phyloP scores from a whole-genome alignment of 345 rosid genomes.

The Salix arbutifolia region DNA sequence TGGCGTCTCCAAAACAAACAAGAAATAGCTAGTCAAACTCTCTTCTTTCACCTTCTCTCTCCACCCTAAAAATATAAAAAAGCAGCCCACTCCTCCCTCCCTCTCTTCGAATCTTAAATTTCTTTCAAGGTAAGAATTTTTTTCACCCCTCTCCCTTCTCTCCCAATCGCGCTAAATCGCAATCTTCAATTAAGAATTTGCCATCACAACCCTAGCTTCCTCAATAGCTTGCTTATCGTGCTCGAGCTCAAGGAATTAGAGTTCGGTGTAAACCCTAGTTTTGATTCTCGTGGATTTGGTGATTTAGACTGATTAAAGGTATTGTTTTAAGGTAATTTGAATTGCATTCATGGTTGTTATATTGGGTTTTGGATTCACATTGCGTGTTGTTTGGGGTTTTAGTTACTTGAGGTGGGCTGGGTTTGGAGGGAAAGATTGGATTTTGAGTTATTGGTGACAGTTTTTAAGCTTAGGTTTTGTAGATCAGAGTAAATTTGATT shows the following conservation, averaged over 20 bases:
- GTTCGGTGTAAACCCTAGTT: conserved; percentile 46
- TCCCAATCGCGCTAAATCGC: background rate
- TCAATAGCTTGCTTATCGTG: conserved; percentile 12
- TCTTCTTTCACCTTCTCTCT: background rate
- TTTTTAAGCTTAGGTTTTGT: conserved; percentile 1
- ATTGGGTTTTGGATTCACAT: background rate
- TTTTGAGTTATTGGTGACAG: conserved; percentile 6
- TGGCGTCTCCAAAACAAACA: conserved; percentile 22
- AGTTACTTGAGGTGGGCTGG: conserved; percentile 2
- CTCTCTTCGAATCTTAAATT: conserved; percentile 26
- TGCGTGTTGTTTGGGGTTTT: conserved; percentile 13
- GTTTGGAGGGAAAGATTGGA: conserved; percentile 18
- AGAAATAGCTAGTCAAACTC: conserved; percentile 48
- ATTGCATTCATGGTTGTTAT: conserved; percentile 11
- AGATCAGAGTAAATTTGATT: conserved; percentile 22
- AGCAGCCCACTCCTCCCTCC: conserved; percentile 6
- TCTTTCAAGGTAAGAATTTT: conserved; percentile 22
- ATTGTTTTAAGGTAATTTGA: conserved; percentile 6
- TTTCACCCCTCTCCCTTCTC: background rate
- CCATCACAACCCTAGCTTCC: conserved; percentile 52
- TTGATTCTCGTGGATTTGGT: conserved; percentile 20
- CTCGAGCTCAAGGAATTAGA: conserved; percentile 3
- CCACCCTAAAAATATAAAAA: background rate
- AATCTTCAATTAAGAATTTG: conserved; percentile 26
- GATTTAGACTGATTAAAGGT: conserved; percentile 4